phyloP scores from a whole-genome alignment of 306 rosid genomes.

The Cicer cuneatum region DNA sequence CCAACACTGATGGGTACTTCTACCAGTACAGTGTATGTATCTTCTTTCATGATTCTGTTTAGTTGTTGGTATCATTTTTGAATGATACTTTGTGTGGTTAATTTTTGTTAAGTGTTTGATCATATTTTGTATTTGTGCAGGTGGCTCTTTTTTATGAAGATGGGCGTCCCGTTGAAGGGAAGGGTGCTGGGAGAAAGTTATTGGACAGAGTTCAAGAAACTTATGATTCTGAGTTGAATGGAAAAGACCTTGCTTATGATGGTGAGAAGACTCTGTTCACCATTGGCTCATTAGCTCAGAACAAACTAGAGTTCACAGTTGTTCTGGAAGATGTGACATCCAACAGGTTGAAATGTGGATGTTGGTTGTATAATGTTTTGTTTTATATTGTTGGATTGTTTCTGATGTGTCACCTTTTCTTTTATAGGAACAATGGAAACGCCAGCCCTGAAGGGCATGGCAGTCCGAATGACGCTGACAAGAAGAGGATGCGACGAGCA shows the following conservation, averaged over 20 bases:
- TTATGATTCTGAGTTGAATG: conserved; percentile 68
- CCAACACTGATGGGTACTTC: conserved; percentile 63
- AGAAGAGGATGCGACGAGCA: conserved; percentile 74
- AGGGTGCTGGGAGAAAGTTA: conserved; percentile 79
- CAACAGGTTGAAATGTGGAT: conserved; percentile 57
- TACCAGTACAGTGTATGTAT: conserved; percentile 84
- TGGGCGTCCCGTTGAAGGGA: conserved; percentile 87
- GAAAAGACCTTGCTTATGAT: conserved; percentile 88
- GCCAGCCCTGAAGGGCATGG: conserved; percentile 60
- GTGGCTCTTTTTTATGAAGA: conserved; percentile 82
- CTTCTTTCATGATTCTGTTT: conserved; percentile 22
- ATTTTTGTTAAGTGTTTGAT: not conserved
- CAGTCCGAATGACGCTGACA: conserved; percentile 69
- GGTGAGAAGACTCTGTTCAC: conserved; percentile 93
- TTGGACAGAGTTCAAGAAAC: conserved; percentile 82
- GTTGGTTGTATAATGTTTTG: not conserved
- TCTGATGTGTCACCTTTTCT: not conserved
- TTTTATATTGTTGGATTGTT: not conserved
- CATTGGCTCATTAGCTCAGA: conserved; percentile 78
- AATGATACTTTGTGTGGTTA: not conserved
- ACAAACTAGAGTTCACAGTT: conserved; percentile 82
- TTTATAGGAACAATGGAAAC: conserved; percentile 67
- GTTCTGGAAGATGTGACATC: conserved; percentile 75
- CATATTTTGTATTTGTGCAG: conserved; percentile 41
- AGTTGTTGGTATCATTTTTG: not conserved